Percentiles rank a stretch among this genome's conserved stretches.
phyloP scores from a whole-genome alignment of 2,329 filamentous ascomycete genomes.

The Alternaria postmessia region DNA sequence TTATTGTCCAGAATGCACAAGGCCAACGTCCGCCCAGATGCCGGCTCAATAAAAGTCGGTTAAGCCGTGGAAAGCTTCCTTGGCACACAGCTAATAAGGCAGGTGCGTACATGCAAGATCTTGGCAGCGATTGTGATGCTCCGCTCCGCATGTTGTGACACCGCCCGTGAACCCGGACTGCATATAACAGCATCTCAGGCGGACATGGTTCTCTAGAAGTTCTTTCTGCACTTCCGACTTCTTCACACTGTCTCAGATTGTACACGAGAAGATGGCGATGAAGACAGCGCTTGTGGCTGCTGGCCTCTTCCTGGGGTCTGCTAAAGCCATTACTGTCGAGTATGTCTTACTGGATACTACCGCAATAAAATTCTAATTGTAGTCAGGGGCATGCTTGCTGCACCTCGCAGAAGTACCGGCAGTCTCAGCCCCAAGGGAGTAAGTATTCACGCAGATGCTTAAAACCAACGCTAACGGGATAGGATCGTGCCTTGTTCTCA shows the following conservation, averaged over 20 bases:
- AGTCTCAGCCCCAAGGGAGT: conserved; percentile 46
- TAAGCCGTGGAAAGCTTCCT: conserved; percentile 35
- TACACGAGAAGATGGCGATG: conserved; percentile 38
- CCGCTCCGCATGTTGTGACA: conserved; percentile 19
- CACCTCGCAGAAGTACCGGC: conserved; percentile 43
- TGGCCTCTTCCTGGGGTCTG: conserved; percentile 37
- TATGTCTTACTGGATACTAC: conserved; percentile 12
- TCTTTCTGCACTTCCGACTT: conserved; percentile 13
- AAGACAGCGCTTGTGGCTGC: conserved; percentile 33
- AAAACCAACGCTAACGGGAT: conserved; percentile 4
- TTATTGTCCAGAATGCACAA: conserved; percentile 23
- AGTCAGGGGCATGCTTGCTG: conserved; percentile 32
- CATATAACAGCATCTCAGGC: conserved; percentile 28
- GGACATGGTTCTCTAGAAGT: conserved; percentile 3
- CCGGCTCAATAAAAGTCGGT: conserved; percentile 27
- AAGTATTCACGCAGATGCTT: conserved; percentile 8
- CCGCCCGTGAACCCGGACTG: conserved; percentile 17
- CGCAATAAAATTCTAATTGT: conserved; percentile 7
- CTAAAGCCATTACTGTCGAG: conserved; percentile 39
- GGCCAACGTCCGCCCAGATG: conserved; percentile 18
- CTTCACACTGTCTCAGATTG: not conserved
- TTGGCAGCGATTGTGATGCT: conserved; percentile 28
- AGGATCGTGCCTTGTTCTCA: conserved; percentile 46
- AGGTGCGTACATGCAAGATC: conserved; percentile 20
- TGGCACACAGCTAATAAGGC: conserved; percentile 30